Conservation (phyloP, 2,329 filamentous ascomycete genomes). For the Aspergillus brasiliensis region DNA sequence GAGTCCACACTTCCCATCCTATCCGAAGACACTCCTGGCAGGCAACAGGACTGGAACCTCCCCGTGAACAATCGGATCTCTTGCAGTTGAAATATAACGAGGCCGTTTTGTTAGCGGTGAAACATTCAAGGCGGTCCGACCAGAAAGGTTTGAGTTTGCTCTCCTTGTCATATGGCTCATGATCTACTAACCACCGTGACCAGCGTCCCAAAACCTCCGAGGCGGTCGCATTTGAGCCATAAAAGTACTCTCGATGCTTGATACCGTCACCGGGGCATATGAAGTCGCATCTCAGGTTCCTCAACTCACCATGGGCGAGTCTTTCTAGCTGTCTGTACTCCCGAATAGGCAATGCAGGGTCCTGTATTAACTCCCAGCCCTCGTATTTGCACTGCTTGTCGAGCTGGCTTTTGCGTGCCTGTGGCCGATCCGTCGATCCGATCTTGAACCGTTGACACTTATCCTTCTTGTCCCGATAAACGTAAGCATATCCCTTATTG, state of each 20-base stretch:
- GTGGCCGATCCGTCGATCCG: constrained; percentile 11
- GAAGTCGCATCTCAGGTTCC: constrained; percentile 9
- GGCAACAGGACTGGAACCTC: neutral
- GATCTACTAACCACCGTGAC: constrained; percentile 14
- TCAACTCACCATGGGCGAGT: constrained; percentile 13
- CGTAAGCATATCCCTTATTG: constrained; percentile 12
- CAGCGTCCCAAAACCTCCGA: constrained; percentile 14
- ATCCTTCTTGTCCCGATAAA: constrained; percentile 13
- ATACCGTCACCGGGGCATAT: constrained; percentile 9
- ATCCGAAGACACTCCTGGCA: constrained; percentile 17
- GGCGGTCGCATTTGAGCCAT: constrained; percentile 1
- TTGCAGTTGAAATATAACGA: constrained; percentile 14
- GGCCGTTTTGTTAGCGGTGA: neutral
- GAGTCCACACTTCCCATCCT: constrained; percentile 18
- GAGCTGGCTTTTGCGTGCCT: constrained; percentile 8
- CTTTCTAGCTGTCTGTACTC: constrained; percentile 17
- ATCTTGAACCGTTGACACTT: constrained; percentile 15
- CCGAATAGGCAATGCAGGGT: constrained; percentile 5
- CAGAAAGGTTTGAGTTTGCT: constrained; percentile 17
- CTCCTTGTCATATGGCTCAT: constrained; percentile 12
- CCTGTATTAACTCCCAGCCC: neutral
- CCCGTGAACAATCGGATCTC: neutral
- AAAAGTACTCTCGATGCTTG: constrained; percentile 1
- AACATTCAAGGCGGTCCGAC: constrained; percentile 10
- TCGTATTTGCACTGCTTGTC: constrained; percentile 11